Conservation (phyloP, 2,329 filamentous ascomycete species). For the Bisporella sp. region DNA sequence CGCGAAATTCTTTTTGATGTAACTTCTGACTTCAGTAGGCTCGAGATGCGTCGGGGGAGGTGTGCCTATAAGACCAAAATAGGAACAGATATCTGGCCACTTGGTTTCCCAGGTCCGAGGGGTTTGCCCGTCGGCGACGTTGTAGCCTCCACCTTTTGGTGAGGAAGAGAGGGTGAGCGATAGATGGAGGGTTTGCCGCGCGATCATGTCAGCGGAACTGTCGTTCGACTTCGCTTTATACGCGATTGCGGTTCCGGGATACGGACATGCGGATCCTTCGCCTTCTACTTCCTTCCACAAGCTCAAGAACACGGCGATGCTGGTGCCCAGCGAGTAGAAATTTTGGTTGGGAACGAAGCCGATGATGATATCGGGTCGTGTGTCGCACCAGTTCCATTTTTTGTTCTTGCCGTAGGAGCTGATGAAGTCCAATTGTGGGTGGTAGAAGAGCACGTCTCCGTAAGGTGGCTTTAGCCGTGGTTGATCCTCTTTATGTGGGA, state of each 20-base stretch:
- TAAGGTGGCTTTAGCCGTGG: constrained; percentile 29
- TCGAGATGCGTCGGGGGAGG: too few relatives aligned
- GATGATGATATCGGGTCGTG: constrained; percentile 34
- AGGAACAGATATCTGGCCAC: neutral
- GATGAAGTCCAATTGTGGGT: constrained; percentile 34
- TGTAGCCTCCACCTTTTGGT: constrained; percentile 32
- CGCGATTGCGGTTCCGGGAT: constrained; percentile 31
- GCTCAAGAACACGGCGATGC: constrained; percentile 31
- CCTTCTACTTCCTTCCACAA: constrained; percentile 31
- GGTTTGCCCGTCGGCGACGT: constrained; percentile 33
- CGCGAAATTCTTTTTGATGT: too few relatives aligned
- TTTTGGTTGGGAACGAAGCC: constrained; percentile 35
- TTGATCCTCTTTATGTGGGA: constrained; percentile 27
- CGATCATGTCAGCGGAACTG: constrained; percentile 33
- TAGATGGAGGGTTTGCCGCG: constrained; percentile 34
- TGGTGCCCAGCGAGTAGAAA: constrained; percentile 31
- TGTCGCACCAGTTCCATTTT: constrained; percentile 34
- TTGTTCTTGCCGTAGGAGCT: constrained; percentile 30
- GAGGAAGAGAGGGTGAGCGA: constrained; percentile 33
- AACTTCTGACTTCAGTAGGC: too few relatives aligned
- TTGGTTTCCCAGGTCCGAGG: constrained; percentile 10
- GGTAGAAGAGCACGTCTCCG: constrained; percentile 33
- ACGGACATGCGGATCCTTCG: constrained; percentile 31
- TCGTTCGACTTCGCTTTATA: constrained; percentile 33
- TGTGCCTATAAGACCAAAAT: too few relatives aligned